Conservation (phyloP, 176 grass and related monocot species). For the Oryza glaberrima region DNA sequence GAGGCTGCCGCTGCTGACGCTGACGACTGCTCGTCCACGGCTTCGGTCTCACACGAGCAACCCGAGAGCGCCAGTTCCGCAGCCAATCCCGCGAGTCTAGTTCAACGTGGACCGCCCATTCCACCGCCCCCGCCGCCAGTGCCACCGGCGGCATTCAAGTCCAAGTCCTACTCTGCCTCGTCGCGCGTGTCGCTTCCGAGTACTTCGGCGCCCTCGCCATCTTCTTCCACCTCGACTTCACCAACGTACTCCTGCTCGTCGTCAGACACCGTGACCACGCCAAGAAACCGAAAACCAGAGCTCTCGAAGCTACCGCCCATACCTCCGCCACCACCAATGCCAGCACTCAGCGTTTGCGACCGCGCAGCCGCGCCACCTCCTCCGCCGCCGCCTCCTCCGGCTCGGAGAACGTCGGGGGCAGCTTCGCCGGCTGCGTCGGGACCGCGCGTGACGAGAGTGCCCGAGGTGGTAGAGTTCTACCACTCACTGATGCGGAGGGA, state of each 20-base stretch:
- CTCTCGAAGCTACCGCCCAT: constrained; percentile 78
- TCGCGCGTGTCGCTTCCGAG: constrained; percentile 39
- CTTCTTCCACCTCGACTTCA: constrained; percentile 57
- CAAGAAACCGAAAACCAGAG: constrained; percentile 44
- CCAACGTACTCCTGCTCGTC: constrained; percentile 45
- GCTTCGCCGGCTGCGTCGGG: constrained; percentile 22
- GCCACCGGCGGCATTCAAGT: constrained; percentile 49
- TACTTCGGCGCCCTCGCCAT: constrained; percentile 53
- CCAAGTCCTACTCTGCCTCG: constrained; percentile 46
- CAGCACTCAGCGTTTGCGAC: neutral
- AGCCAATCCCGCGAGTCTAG: neutral
- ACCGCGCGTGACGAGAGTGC: constrained; percentile 67
- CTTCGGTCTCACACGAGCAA: constrained; percentile 48
- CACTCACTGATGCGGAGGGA: constrained; percentile 93
- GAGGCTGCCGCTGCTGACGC: constrained; percentile 34
- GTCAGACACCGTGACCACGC: constrained; percentile 49
- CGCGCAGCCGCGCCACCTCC: constrained; percentile 46
- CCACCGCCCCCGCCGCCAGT: constrained; percentile 36
- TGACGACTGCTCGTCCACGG: constrained; percentile 86
- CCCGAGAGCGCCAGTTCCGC: constrained; percentile 25
- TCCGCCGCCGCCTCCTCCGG: constrained; percentile 58
- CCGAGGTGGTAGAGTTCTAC: constrained; percentile 99
- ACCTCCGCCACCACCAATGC: constrained; percentile 62
- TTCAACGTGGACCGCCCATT: constrained; percentile 23
- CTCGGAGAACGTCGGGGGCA: constrained; percentile 39